phyloP scores from a whole-genome alignment of 305 asterid genomes.

The Solanum hybrid region DNA sequence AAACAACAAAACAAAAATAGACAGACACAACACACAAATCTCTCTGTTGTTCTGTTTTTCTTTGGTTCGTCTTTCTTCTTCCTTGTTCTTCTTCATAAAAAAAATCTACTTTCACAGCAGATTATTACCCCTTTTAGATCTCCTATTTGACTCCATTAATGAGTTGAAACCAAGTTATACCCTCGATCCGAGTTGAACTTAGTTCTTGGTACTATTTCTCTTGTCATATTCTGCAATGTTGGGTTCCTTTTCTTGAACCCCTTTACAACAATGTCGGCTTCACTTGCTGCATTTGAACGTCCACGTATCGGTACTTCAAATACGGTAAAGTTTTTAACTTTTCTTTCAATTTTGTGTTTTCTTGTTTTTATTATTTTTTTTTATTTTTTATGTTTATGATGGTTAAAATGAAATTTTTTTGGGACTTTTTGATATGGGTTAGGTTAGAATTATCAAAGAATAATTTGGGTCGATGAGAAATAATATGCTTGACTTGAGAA shows the following conservation, averaged over 20 bases:
- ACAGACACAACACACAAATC: not conserved
- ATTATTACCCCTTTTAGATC: not conserved
- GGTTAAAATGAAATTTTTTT: not conserved
- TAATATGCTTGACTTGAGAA: not conserved
- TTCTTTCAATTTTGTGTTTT: not conserved
- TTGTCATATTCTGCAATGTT: not conserved
- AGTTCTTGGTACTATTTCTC: not conserved
- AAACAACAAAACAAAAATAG: not conserved
- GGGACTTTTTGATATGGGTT: not conserved
- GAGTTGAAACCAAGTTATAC: not conserved
- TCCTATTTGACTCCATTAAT: not conserved
- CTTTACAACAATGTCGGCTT: conserved; percentile 50
- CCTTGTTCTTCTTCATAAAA: not conserved
- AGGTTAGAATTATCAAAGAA: not conserved
- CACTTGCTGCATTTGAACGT: conserved; percentile 82
- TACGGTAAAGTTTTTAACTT: conserved; percentile 37
- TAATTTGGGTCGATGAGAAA: not conserved
- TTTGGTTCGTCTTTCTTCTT: not conserved
- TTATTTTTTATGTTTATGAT: not conserved
- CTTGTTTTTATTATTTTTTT: not conserved
- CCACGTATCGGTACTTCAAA: conserved; percentile 76
- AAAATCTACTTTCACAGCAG: not conserved
- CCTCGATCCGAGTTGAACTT: not conserved
- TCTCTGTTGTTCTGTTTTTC: not conserved
- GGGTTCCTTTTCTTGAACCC: not conserved